Percentiles rank a stretch among this genome's conserved stretches.
Evolutionary conservation across 1,284 basidiomycete species (phyloP).

Genomic region (Cerrena zonata): DNA sequence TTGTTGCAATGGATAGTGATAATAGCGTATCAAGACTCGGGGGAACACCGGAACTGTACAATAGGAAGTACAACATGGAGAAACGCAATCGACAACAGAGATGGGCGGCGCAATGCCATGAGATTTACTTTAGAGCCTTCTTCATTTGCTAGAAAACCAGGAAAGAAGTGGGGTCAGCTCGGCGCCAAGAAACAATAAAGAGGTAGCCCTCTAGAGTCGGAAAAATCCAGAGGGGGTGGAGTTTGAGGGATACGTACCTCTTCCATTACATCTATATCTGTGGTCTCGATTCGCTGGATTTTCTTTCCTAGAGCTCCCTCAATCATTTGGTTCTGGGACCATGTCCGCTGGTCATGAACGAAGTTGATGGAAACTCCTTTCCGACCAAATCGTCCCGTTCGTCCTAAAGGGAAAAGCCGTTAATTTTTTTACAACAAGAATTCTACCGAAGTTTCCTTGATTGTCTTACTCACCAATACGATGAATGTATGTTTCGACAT

Average conservation of each 20-base stretch:
- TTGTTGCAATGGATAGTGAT: neutral
- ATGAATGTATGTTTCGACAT: conserved; percentile 97
- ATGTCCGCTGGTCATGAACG: conserved; percentile 81
- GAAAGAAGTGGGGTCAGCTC: neutral
- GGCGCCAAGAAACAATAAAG: neutral
- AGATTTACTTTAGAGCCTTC: conserved; percentile 61
- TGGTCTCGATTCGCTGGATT: conserved; percentile 78
- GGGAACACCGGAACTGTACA: conserved; percentile 1
- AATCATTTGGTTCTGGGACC: conserved; percentile 81
- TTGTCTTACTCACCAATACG: conserved; percentile 72
- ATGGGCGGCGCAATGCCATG: no score
- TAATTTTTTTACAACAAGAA: neutral
- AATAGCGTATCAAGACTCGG: neutral
- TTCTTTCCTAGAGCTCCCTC: conserved; percentile 70
- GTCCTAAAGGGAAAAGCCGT: conserved; percentile 45
- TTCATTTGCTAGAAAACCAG: conserved; percentile 58
- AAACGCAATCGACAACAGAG: conserved; percentile 20
- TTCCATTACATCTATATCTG: conserved; percentile 86
- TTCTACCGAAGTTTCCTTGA: neutral
- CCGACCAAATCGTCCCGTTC: conserved; percentile 91
- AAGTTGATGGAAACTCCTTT: conserved; percentile 97
- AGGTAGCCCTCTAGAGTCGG: neutral
- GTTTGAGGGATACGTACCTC: conserved; percentile 44
- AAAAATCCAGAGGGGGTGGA: conserved; percentile 7
- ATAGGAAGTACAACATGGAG: conserved; percentile 2